These are phyloP conservation scores for Phytophthora kernoviae DNA, from an alignment of 352 stramenopile species.

Conservation along the genomic window DNA sequence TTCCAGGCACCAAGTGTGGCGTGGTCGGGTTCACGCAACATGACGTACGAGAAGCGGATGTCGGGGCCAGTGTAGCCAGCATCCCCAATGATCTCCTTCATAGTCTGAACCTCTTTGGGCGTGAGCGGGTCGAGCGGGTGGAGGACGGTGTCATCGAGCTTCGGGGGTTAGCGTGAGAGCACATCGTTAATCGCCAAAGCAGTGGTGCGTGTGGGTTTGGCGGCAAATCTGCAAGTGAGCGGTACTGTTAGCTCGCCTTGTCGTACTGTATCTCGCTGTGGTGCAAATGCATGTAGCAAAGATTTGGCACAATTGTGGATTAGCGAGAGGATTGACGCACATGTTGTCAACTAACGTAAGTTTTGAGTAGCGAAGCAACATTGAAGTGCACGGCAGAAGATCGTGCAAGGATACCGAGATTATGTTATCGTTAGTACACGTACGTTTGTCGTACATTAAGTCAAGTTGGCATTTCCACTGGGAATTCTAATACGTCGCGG, in stretches of 20 bases:
- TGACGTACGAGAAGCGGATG: conserved; percentile 45
- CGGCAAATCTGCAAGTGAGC: conserved; percentile 15
- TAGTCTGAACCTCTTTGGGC: conserved; percentile 28
- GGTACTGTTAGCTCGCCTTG: not conserved
- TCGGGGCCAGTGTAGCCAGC: conserved; percentile 24
- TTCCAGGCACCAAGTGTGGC: conserved; percentile 26
- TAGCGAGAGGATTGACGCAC: no score
- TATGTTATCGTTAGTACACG: no score
- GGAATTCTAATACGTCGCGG: no score
- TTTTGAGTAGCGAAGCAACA: no score
- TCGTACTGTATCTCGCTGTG: no score
- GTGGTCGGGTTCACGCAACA: conserved; percentile 46
- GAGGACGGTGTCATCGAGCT: conserved; percentile 14
- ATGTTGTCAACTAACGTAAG: no score
- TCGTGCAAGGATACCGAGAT: no score
- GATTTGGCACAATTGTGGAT: no score
- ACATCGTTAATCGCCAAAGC: conserved; percentile 10
- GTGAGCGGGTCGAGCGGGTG: conserved; percentile 47
- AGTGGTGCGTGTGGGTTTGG: conserved; percentile 5
- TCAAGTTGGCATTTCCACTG: no score
- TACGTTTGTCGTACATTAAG: no score
- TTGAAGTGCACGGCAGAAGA: no score
- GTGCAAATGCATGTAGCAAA: no score
- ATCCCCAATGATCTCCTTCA: conserved; percentile 34
- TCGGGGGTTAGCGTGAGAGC: conserved; percentile 18